phyloP scores from a whole-genome alignment of 208 protist species.

The Acanthamoeba polyphaga region DNA sequence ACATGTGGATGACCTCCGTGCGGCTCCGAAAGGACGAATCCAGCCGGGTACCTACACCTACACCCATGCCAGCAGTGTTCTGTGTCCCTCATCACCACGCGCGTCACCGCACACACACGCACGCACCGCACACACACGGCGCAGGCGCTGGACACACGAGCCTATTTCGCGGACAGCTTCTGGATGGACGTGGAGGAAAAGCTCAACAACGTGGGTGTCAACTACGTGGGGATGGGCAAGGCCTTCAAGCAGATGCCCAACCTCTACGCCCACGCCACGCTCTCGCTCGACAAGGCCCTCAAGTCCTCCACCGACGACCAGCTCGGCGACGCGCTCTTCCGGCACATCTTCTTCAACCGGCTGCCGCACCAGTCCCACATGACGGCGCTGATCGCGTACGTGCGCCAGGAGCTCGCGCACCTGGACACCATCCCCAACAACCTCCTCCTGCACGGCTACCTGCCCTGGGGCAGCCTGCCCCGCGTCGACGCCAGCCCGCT shows the following conservation, averaged over 20 bases:
- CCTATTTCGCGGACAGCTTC: constrained; percentile 28
- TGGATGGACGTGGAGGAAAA: constrained; percentile 56
- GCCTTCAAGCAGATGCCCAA: constrained; percentile 38
- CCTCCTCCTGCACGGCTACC: constrained; percentile 41
- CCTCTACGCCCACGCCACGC: constrained; percentile 22
- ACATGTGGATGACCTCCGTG: constrained; percentile 47
- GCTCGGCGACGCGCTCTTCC: constrained; percentile 33
- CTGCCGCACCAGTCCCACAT: constrained; percentile 28
- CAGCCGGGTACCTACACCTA: not conserved
- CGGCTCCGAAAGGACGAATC: constrained; percentile 5
- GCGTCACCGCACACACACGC: too few relatives aligned
- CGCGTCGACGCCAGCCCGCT: not conserved
- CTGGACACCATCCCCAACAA: constrained; percentile 34
- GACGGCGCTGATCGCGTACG: constrained; percentile 15
- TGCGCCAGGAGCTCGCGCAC: constrained; percentile 8
- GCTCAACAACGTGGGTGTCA: constrained; percentile 42
- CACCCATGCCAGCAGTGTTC: not conserved
- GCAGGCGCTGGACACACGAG: constrained; percentile 6
- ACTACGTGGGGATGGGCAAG: constrained; percentile 54
- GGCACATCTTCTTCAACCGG: constrained; percentile 52
- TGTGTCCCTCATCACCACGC: too few relatives aligned
- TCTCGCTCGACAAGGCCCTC: constrained; percentile 41
- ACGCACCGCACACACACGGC: not conserved
- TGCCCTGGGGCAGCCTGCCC: constrained; percentile 42
- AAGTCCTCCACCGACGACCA: not conserved